These are phyloP conservation scores for Arthroderma sp. DNA, from an alignment of 2,329 filamentous ascomycete genomes.

Conservation along the genomic window DNA sequence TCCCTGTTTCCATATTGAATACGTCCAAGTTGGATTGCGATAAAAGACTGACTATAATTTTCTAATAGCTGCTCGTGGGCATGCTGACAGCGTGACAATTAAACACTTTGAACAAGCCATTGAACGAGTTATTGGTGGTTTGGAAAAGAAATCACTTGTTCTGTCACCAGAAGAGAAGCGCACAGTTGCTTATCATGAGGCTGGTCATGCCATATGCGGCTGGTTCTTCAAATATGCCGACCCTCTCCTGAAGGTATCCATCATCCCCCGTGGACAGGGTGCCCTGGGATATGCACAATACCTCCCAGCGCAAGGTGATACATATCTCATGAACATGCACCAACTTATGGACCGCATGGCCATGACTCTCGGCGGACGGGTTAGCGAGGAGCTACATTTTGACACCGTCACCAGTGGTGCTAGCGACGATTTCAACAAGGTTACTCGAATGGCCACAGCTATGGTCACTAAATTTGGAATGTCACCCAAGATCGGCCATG, in stretches of 20 bases:
- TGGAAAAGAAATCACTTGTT: slow-evolving; percentile 95
- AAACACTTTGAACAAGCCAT: slow-evolving; percentile 93
- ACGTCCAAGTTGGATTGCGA: too few species aligned
- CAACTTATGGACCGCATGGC: slow-evolving; percentile 99
- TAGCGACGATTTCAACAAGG: slow-evolving; percentile 96
- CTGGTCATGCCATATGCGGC: slow-evolving; percentile 93
- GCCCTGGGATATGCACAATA: slow-evolving; percentile 95
- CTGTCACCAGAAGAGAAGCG: slow-evolving; percentile 88
- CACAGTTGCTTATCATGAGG: slow-evolving; percentile 95
- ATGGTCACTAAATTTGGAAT: slow-evolving; percentile 99
- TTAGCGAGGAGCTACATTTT: slow-evolving; percentile 94
- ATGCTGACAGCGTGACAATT: slow-evolving; percentile 71
- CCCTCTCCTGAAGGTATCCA: slow-evolving; percentile 92
- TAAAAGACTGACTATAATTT: slow-evolving; percentile 1
- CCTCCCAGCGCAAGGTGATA: slow-evolving; percentile 68
- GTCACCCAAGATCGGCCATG: slow-evolving; percentile 82
- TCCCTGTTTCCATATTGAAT: neutral
- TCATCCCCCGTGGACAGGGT: slow-evolving; percentile 89
- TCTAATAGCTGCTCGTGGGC: slow-evolving; percentile 60
- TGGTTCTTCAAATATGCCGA: slow-evolving; percentile 98
- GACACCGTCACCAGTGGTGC: slow-evolving; percentile 90
- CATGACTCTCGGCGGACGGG: slow-evolving; percentile 92
- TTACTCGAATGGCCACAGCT: slow-evolving; percentile 83
- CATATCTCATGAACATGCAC: slow-evolving; percentile 87
- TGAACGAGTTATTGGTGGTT: slow-evolving; percentile 86